Evolutionary conservation across 768 basidiomycete species (phyloP).

Genomic region (Lactarius deliciosus): DNA sequence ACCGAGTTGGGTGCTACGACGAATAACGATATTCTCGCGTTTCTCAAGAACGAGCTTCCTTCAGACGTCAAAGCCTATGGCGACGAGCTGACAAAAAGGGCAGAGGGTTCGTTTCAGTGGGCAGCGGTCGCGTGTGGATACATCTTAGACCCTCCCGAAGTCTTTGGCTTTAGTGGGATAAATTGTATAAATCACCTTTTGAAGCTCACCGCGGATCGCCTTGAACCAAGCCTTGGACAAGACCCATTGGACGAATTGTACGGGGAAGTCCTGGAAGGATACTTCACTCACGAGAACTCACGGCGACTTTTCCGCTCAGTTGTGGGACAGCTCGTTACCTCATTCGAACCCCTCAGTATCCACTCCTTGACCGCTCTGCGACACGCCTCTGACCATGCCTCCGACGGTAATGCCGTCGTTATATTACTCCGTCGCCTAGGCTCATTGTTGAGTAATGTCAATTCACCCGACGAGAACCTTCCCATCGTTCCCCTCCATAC

Average conservation of each 20-base stretch:
- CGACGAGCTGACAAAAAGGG: neutral
- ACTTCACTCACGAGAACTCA: no score
- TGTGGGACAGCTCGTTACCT: neutral
- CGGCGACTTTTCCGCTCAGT: neutral
- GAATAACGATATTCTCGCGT: neutral
- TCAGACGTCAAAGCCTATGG: neutral
- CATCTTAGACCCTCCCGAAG: neutral
- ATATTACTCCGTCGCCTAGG: neutral
- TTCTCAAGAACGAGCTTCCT: neutral
- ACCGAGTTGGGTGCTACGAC: neutral
- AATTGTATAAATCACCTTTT: no score
- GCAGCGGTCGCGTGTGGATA: neutral
- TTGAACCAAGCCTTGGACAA: neutral
- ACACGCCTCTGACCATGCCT: neutral
- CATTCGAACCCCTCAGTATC: neutral
- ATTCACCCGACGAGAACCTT: neutral
- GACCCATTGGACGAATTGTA: no score
- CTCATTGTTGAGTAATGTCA: slow-evolving; percentile 6
- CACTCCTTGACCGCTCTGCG: neutral
- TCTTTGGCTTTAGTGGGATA: no score
- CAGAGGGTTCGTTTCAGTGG: neutral
- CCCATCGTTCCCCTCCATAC: neutral
- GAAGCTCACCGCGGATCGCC: neutral
- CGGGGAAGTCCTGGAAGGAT: no score
- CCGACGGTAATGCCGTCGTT: neutral